Conservation (phyloP, 148 eudicot genomes). For the Oxyria digyna region DNA sequence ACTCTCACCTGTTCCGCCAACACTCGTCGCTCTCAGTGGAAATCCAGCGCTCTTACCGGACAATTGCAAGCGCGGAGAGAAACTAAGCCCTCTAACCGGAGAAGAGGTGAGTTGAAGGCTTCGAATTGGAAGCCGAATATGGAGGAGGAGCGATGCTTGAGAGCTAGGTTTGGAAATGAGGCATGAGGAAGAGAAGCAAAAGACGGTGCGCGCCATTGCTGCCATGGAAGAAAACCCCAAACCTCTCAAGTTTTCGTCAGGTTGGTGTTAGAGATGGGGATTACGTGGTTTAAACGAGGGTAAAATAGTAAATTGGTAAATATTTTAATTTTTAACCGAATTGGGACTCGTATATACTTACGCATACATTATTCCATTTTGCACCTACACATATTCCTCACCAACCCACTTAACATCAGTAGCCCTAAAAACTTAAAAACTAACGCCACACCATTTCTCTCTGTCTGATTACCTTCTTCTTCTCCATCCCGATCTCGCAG, state of each 20-base stretch:
- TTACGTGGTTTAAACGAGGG: background rate
- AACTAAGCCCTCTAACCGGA: background rate
- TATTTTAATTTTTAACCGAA: no score
- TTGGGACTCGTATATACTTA: no score
- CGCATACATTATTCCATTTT: no score
- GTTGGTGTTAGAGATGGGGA: background rate
- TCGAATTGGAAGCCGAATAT: background rate
- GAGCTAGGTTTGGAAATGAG: background rate
- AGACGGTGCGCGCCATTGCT: slow-evolving; percentile 9
- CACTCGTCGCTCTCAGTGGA: slow-evolving; percentile 22
- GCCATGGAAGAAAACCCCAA: slow-evolving; percentile 11
- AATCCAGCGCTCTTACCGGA: slow-evolving; percentile 16
- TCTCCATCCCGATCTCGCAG: no score
- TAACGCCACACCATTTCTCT: no score
- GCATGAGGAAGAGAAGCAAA: slow-evolving; percentile 7
- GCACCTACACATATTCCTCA: no score
- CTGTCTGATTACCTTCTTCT: no score
- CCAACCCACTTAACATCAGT: no score
- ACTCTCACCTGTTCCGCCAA: background rate
- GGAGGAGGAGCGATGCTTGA: background rate
- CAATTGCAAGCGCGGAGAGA: slow-evolving; percentile 7
- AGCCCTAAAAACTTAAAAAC: no score
- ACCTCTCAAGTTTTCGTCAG: background rate
- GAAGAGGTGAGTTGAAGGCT: slow-evolving; percentile 11
- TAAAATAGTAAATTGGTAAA: no score